phyloP scores from a whole-genome alignment of 2,329 filamentous ascomycete genomes.

The Trichoderma asperellum region DNA sequence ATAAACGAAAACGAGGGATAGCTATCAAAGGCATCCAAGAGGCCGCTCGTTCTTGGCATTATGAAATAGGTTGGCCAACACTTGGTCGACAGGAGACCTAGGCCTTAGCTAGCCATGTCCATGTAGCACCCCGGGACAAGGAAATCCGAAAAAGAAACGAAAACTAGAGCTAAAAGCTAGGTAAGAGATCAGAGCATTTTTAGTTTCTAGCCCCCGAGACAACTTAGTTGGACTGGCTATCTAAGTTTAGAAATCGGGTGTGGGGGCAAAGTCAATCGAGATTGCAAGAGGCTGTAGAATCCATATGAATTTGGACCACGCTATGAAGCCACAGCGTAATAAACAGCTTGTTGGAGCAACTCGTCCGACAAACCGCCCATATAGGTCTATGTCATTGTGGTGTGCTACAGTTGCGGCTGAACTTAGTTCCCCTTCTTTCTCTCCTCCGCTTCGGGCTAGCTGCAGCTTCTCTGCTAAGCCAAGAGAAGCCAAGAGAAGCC shows the following conservation, averaged over 20 bases:
- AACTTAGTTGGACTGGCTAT: background rate
- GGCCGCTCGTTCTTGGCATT: constrained; percentile 12
- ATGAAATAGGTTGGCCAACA: constrained; percentile 1
- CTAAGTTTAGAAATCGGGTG: constrained; percentile 19
- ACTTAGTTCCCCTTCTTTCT: constrained; percentile 1
- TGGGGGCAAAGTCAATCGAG: constrained; percentile 15
- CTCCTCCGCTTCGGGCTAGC: background rate
- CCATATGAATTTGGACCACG: constrained; percentile 6
- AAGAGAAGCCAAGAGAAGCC: constrained; percentile 12
- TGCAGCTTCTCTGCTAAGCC: background rate
- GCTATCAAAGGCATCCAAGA: background rate
- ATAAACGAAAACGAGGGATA: background rate
- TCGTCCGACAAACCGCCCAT: constrained; percentile 6
- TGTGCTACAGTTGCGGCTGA: constrained; percentile 27
- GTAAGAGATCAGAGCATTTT: background rate
- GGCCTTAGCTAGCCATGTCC: background rate
- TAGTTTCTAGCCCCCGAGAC: background rate
- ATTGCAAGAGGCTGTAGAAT: background rate
- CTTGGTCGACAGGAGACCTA: constrained; percentile 24
- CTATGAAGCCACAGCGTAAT: constrained; percentile 12
- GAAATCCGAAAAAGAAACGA: constrained; percentile 3
- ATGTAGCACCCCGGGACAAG: background rate
- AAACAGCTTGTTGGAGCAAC: constrained; percentile 14
- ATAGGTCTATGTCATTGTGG: constrained; percentile 13
- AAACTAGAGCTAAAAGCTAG: background rate